These are phyloP conservation scores for Aureobasidium sp. DNA, from an alignment of 2,329 filamentous ascomycete genomes.

Conservation along the genomic window DNA sequence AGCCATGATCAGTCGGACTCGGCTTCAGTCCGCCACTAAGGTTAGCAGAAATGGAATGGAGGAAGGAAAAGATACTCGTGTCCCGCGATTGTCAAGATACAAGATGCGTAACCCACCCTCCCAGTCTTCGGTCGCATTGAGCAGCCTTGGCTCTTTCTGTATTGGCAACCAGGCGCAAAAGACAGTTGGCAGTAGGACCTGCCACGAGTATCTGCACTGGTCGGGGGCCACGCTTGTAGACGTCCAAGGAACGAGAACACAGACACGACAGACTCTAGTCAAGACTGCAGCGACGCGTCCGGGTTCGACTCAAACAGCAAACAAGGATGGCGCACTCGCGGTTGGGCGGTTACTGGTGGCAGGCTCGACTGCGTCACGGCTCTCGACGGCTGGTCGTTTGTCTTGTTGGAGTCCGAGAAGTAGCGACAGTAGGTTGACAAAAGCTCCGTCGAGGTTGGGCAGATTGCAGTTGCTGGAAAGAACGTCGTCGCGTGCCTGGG, in stretches of 20 bases:
- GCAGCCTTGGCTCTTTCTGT: slow-evolving; percentile 6
- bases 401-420: neutral
- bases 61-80: neutral
- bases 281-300: neutral
- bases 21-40: neutral
- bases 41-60: neutral
- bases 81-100: neutral
- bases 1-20: neutral
- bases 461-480: neutral
- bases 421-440: neutral
- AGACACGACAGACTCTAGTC: neutral
- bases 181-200: neutral
- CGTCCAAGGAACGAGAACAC: neutral
- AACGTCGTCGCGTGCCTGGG: neutral
- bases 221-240: slow-evolving; percentile 4
- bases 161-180: neutral
- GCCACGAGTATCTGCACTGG: slow-evolving; percentile 9
- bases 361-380: neutral
- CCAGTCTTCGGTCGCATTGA: neutral
- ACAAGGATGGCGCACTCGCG: slow-evolving; percentile 3
- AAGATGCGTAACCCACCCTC: slow-evolving; percentile 5
- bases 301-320: neutral
- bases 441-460: neutral
- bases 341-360: slow-evolving; percentile 11
- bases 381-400: neutral